Evolutionary conservation across 352 stramenopile genomes (phyloP), one percentile per base, ranked within the genome.

Genomic region (Phytophthora meadii): DNA sequence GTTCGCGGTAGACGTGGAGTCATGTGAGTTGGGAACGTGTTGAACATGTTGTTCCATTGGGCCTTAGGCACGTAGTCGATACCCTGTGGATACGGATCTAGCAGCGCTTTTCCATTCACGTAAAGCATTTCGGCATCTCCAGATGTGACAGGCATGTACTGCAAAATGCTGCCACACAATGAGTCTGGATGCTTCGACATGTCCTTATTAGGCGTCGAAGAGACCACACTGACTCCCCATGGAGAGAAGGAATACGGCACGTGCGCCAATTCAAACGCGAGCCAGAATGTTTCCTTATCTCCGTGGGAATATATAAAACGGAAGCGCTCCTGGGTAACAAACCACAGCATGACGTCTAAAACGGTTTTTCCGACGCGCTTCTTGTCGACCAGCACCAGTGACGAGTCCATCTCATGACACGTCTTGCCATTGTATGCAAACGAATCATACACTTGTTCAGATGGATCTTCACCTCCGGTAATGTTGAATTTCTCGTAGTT

Each of bases 341-440:
- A 63, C 48, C 55, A 74, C n/a, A 72, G 57, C 36, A 79, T 63
- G 37, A 79, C 50, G 32, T 79, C 67, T 24, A 73, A 32, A 4
- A 73, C 71, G 10, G 42, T 61, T 12, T 78, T 44, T 57, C 54
- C 52, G 67, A 59, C 22, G 67, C 52, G 40, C 76, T 61, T 34
- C 62, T 70, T 70, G 50, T 70, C 55, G 19, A 70, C 57, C 0
- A 70, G 36, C 10, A 70, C 70, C 15, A 90, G 72, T 5, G 82
- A 90, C 70, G 82, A 88, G 58, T 90, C 74, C 70, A 81, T 74
- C 34, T 90, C 81, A 52, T 90, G 83, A 52, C 72, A 84, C 25
- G 79, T 76, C 46, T 79, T 68, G 11, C 54, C 75, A 7, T 49
- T 46, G 46, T 79, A 92, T 1, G 72, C 77, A 52, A 77, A 79